Evolutionary conservation across 345 rosid species (phyloP), one percentile per base, ranked within the genome.

Genomic region (Aethionema arabicum): DNA sequence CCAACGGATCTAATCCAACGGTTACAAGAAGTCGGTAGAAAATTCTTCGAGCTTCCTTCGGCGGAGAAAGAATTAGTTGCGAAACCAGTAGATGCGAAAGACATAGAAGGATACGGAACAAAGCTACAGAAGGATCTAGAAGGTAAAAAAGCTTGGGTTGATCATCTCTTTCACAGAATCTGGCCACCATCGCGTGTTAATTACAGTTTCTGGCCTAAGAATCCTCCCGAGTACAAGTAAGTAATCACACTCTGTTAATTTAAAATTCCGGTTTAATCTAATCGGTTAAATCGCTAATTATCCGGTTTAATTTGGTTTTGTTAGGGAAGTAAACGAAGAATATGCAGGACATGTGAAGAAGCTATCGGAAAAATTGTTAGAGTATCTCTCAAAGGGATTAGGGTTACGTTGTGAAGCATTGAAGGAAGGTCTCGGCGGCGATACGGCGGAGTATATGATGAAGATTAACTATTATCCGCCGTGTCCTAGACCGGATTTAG

Each of bases 381-480:
- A 5, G 48, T 14, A 10, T 37, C 69, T 87, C 6, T 90, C 99
- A 0, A 39, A 68, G 5, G 97, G 99, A 56, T 62, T 93, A 32
- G 90, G 90, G 6, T 63, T 87, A 1, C 77, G 81, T 36, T 75
- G 69, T 30, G 55, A 74, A 0, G 90, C 51, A 4, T 11, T 93
- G 13, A 79, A 67, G 61, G 79, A 76, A 48, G 91, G 81, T 3
- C 54, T 69, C 0, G 97, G 99, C 0, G 97, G 96, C 0, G 95
- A 84, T 0, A 66, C 72, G 46, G 35, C 79, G 2, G 83, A 79
- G 40, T 93, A 82, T 65, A 45, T 90, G 79, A 65, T 90, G 66
- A 90, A 93, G 70, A 93, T 93, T 2, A 89, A 89, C 49, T 93
- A 83, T 16, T 92, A 87, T 49, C 96, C 97, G 5, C 95, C 95